A percentile compares a stretch with the other conserved stretches of the same genome.
These are phyloP conservation scores for Berkeleyomyces basicola DNA, from an alignment of 2,329 filamentous ascomycete genomes.

Conservation along the genomic window DNA sequence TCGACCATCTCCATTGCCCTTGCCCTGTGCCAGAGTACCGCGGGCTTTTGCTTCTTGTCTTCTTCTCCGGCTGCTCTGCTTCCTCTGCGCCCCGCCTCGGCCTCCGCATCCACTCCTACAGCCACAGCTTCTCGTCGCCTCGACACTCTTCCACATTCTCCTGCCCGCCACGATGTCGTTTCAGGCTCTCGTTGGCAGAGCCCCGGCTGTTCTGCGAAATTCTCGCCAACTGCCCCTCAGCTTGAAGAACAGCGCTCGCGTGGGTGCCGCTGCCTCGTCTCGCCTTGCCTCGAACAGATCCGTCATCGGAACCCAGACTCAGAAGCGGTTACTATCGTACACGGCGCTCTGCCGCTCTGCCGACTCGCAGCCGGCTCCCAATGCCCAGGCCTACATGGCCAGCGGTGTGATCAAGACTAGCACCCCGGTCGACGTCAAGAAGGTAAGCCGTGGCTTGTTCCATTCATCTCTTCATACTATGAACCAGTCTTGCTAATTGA, in stretches of 20 bases:
- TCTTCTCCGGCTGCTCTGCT: neutral
- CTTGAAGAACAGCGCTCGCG: constrained; percentile 5
- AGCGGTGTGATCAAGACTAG: constrained; percentile 71
- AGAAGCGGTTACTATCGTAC: constrained; percentile 34
- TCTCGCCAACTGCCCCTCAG: constrained; percentile 29
- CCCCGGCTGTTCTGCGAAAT: constrained; percentile 40
- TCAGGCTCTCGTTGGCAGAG: constrained; percentile 35
- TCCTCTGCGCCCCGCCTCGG: neutral
- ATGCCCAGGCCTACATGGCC: constrained; percentile 72
- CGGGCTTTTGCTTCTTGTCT: neutral
- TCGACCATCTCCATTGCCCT: neutral
- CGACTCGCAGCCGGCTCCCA: constrained; percentile 52
- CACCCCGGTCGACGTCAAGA: constrained; percentile 78
- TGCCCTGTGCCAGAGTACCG: neutral
- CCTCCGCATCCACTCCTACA: neutral
- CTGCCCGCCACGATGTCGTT: constrained; percentile 19
- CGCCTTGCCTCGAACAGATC: constrained; percentile 7
- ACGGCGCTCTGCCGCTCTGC: constrained; percentile 26
- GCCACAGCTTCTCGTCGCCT: neutral
- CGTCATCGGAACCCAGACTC: constrained; percentile 14
- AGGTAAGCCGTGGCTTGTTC: constrained; percentile 25
- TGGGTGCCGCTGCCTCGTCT: constrained; percentile 5
- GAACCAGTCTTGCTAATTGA: neutral
- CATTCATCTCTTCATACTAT: neutral
- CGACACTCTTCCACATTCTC: neutral